Evolutionary conservation across 1,284 basidiomycete species (phyloP).

Genomic region (Mycena sp.): DNA sequence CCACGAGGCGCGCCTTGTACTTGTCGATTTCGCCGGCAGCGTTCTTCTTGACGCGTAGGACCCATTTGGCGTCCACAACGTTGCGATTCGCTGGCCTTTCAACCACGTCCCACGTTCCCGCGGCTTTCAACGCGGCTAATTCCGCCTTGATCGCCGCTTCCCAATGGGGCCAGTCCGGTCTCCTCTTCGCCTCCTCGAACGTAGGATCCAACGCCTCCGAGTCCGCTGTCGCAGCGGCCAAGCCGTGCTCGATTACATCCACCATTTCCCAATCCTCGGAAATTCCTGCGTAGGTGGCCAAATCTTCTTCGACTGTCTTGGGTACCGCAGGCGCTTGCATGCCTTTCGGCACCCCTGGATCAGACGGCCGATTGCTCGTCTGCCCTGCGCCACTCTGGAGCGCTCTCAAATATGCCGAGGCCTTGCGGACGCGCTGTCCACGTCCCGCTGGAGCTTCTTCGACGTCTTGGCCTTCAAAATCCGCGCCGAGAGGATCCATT

Average conservation of each 20-base stretch:
- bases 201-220: constrained; percentile 10
- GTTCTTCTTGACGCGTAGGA: no score
- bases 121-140: neutral
- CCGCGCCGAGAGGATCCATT: neutral
- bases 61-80: neutral
- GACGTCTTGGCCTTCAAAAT: no score
- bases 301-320: no score
- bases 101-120: neutral
- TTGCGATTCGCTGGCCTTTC: neutral
- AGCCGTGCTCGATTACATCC: neutral
- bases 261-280: constrained; percentile 21
- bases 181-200: no score
- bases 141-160: neutral
- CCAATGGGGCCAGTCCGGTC: no score
- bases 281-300: neutral
- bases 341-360: no score
- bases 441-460: neutral
- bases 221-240: neutral
- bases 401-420: no score
- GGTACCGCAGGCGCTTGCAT: no score
- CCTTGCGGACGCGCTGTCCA: neutral
- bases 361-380: neutral
- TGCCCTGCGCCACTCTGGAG: no score
- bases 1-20: no score
- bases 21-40: no score